Evolutionary conservation across 2,329 filamentous ascomycete species (phyloP).

Genomic region (Phyllosticta paracitricarpa): DNA sequence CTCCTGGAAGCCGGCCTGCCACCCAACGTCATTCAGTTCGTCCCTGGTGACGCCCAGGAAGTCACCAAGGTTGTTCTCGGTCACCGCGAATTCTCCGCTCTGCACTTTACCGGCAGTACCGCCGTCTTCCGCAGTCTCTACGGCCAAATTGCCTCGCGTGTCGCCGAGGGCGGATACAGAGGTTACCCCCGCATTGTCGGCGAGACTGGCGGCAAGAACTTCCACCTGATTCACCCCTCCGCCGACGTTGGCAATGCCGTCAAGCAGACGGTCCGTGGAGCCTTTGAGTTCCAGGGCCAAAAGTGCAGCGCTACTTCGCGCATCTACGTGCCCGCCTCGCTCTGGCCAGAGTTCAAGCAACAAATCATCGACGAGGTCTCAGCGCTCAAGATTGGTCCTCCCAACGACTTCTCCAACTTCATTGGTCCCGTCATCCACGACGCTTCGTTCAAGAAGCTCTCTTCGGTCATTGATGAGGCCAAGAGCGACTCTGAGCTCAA

Average conservation of each 20-base stretch:
- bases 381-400: constrained; percentile 60
- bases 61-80: constrained; percentile 68
- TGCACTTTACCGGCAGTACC: constrained; percentile 92
- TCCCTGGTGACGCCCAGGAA: constrained; percentile 77
- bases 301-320: constrained; percentile 84
- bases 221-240: constrained; percentile 69
- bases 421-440: constrained; percentile 81
- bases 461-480: constrained; percentile 66
- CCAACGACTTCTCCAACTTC: constrained; percentile 66
- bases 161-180: constrained; percentile 71
- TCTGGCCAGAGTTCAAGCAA: constrained; percentile 62
- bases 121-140: constrained; percentile 83
- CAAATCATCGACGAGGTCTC: constrained; percentile 58
- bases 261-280: constrained; percentile 72
- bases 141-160: constrained; percentile 71
- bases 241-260: constrained; percentile 72
- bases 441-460: constrained; percentile 70
- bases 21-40: constrained; percentile 82
- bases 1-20: constrained; percentile 85
- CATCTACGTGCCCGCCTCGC: constrained; percentile 64
- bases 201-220: constrained; percentile 91
- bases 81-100: constrained; percentile 74
- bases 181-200: constrained; percentile 84
- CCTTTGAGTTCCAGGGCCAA: constrained; percentile 85
- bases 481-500: constrained; percentile 64